Evolutionary conservation across 139 green algal genomes (phyloP).

Genomic region (Ettlia oleoabundans): DNA sequence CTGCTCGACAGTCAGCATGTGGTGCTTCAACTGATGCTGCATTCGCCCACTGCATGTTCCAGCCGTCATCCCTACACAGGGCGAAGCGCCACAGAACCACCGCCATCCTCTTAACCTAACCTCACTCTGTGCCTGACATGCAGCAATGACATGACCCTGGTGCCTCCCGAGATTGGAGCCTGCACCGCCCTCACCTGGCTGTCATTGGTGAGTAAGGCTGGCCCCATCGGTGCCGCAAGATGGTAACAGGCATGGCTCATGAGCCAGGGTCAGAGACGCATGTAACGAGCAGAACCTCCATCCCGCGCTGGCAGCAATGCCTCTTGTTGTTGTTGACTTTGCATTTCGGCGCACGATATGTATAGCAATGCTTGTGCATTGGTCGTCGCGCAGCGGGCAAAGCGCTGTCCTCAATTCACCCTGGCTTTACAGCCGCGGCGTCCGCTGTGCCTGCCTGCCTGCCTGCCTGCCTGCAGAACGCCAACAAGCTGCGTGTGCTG

Average conservation of each 20-base stretch:
- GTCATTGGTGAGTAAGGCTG: conserved; percentile 17
- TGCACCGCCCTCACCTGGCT: conserved; percentile 47
- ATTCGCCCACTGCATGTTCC: no score
- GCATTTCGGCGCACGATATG: no score
- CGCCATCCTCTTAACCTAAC: no score
- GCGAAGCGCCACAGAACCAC: no score
- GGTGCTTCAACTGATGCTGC: no score
- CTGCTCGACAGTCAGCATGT: no score
- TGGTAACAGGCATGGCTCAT: background rate
- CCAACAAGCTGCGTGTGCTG: conserved; percentile 42
- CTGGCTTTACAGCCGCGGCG: background rate
- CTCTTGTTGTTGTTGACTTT: no score
- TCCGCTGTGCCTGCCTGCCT: background rate
- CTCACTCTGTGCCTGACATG: background rate
- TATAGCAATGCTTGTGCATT: no score
- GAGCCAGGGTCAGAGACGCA: background rate
- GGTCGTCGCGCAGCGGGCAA: no score
- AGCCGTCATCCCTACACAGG: no score
- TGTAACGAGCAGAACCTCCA: background rate
- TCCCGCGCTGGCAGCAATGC: no score
- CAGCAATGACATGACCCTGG: conserved; percentile 36
- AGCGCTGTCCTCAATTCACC: background rate
- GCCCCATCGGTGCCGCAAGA: background rate
- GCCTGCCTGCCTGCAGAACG: conserved; percentile 17
- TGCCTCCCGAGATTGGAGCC: conserved; percentile 33